A percentile compares a stretch with the other conserved stretches of the same genome.
Evolutionary conservation across 257 asterid genomes (phyloP).

Genomic region (Osmanthus fragrans): DNA sequence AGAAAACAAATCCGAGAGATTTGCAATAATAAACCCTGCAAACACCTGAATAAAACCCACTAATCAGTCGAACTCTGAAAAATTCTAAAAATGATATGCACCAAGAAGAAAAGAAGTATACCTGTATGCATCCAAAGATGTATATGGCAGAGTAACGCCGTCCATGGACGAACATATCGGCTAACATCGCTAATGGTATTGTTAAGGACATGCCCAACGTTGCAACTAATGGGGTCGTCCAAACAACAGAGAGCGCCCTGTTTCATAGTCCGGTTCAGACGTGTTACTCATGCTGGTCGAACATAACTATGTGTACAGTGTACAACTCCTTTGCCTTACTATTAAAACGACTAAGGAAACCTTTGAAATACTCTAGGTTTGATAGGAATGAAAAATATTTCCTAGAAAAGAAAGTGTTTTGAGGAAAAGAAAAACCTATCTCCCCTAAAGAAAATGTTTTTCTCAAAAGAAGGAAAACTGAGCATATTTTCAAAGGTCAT

Average conservation of each 20-base stretch:
- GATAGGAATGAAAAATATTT: too few species aligned
- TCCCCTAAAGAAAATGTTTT: too few species aligned
- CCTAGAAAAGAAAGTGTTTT: too few species aligned
- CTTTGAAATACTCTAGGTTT: neutral
- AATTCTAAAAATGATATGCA: neutral
- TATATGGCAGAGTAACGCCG: slow-evolving; percentile 61
- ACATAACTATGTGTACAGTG: neutral
- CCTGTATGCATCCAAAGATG: slow-evolving; percentile 76
- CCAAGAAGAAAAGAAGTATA: slow-evolving; percentile 17
- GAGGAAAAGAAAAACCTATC: too few species aligned
- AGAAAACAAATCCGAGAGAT: slow-evolving; percentile 49
- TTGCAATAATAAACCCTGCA: slow-evolving; percentile 68
- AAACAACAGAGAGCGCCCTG: slow-evolving; percentile 81
- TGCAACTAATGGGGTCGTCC: slow-evolving; percentile 84
- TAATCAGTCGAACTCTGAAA: slow-evolving; percentile 7
- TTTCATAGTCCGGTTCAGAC: slow-evolving; percentile 10
- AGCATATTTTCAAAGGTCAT: too few species aligned
- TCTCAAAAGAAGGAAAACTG: too few species aligned
- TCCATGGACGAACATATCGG: slow-evolving; percentile 77
- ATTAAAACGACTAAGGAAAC: neutral
- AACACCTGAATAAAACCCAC: slow-evolving; percentile 51
- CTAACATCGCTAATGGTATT: slow-evolving; percentile 77
- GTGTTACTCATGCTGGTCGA: neutral
- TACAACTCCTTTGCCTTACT: neutral
- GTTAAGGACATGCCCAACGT: slow-evolving; percentile 86